Base-by-base conservation (phyloP, 805 yeast species). In the Cephaloascus fragrans region DNA sequence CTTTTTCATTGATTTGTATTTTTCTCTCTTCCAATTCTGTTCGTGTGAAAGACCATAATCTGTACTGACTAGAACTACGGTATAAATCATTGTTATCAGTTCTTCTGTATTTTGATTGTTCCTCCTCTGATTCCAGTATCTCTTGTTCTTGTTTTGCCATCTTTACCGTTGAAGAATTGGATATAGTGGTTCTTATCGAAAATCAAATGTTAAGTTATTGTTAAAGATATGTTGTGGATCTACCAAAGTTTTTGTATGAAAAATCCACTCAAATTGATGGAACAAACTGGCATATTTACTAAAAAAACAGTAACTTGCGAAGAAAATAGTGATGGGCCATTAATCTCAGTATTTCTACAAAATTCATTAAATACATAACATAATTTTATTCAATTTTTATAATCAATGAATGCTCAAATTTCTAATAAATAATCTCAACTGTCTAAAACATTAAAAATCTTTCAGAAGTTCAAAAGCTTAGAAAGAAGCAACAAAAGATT, bases 401-500 rank as follows among this genome's bases (percentile, higher is more conserved):
- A 28, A 16, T 31, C 33, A 31, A 31, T 31, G 33, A 31, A 31
- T 31, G 33, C 33, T 31, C 33, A 31, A n/a, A 14, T 31, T 6
- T 9, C n/a, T 16, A 9, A 9, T 31, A 31, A 31, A 9, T 9
- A 31, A 31, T 31, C 8, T 31, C 8, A 31, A 16, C 33, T 14
- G 33, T 31, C 33, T 31, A 31, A 16, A 31, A 31, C 33, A n/a
- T n/a, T n/a, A n/a, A n/a, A 31, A 31, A 31, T 6, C 15, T 16
- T n/a, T 14, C 5, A 35, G 4, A 19, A 14, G 33, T 12, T 23
- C 6, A 38, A 36, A 32, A 37, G 48, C 54, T 64, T 64, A 66
- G 75, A 89, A 90, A 62, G 97, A 79, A 62, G 95, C 83, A 64
- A 83, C 80, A 70, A 93, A 93, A 59, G 89, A 73, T 75, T 86